These are phyloP conservation scores for Saxophila tyrrhenica DNA, from an alignment of 495 filamentous ascomycete species.

Conservation along the genomic window DNA sequence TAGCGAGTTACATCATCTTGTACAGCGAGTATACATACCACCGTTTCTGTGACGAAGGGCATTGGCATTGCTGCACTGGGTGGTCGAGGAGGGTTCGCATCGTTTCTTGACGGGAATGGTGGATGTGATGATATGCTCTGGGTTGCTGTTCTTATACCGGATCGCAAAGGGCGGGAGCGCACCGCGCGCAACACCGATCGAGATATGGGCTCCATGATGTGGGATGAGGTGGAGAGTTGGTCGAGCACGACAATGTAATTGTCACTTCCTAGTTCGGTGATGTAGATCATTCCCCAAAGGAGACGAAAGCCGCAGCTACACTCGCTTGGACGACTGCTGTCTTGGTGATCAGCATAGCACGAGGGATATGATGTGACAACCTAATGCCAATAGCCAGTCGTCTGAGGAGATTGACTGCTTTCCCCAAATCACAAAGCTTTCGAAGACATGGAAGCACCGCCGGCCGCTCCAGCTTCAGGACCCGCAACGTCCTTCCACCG, in stretches of 20 bases:
- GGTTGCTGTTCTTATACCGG: not conserved
- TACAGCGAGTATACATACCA: conserved; percentile 44
- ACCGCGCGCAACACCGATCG: conserved; percentile 7
- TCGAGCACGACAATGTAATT: no score
- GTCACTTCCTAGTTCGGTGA: not conserved
- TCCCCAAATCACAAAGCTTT: not conserved
- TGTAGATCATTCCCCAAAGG: not conserved
- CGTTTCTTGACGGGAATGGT: not conserved
- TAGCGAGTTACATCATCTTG: conserved; percentile 25
- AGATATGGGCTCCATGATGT: conserved; percentile 7
- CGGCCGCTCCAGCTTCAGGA: not conserved
- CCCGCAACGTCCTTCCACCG: not conserved
- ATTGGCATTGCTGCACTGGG: conserved; percentile 30
- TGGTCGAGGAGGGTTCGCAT: conserved; percentile 1
- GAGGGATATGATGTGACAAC: not conserved
- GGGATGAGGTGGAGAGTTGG: not conserved
- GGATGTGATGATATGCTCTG: conserved; percentile 7
- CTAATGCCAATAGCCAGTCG: not conserved
- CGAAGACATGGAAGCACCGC: not conserved
- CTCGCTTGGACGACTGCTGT: not conserved
- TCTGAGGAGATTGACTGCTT: not conserved
- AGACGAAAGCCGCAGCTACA: not conserved
- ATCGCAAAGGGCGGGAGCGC: not conserved
- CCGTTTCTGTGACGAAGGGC: conserved; percentile 38
- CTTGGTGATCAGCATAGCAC: not conserved